phyloP scores from a whole-genome alignment of 1,284 basidiomycete genomes.

The Limonomyces culmigenus region DNA sequence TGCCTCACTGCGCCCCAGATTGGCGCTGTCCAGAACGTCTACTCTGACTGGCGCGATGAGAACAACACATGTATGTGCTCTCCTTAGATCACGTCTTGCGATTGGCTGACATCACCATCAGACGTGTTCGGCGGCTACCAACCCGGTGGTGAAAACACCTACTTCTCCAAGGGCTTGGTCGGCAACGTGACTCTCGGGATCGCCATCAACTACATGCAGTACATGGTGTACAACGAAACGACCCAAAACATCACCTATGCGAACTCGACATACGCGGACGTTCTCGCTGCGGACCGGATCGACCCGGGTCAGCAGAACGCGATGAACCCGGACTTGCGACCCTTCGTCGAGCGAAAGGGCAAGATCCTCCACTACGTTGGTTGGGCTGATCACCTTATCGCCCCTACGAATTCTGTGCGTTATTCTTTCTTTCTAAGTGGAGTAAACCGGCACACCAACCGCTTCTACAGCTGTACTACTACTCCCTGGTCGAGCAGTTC shows the following conservation, averaged over 20 bases:
- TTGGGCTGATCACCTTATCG: constrained; percentile 16
- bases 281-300: constrained; percentile 8
- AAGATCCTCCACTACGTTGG: constrained; percentile 18
- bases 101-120: no score
- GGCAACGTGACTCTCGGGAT: constrained; percentile 7
- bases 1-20: constrained; percentile 18
- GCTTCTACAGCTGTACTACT: constrained; percentile 17
- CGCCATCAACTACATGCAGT: constrained; percentile 8
- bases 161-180: constrained; percentile 14
- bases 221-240: constrained; percentile 9
- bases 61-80: constrained; percentile 12
- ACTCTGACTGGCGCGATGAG: constrained; percentile 13
- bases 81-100: no score
- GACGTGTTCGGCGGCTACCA: constrained; percentile 11
- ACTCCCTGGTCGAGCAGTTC: constrained; percentile 15
- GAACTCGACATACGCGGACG: constrained; percentile 8
- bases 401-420: constrained; percentile 18
- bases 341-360: constrained; percentile 13
- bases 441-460: no score
- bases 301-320: constrained; percentile 10
- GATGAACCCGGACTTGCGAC: constrained; percentile 12
- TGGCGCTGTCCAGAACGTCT: constrained; percentile 15
- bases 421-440: no score
- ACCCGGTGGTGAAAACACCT: constrained; percentile 13
- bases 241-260: neutral